Conservation (phyloP, 2,329 filamentous ascomycete species). For the Sphaerulina populicola region DNA sequence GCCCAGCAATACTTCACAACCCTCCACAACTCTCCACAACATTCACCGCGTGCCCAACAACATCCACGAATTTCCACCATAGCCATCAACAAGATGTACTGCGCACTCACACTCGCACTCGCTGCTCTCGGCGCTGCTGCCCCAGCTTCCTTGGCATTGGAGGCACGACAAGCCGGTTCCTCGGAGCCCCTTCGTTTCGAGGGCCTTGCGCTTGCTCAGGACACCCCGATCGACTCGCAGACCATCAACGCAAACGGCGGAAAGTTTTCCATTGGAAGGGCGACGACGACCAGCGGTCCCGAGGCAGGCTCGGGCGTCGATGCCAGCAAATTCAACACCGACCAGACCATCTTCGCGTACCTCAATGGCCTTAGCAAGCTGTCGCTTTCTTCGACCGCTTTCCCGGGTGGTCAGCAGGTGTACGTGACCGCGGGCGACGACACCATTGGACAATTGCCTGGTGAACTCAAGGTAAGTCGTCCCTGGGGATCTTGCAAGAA, state of each 20-base stretch:
- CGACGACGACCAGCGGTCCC: conserved; percentile 27
- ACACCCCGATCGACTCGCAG: conserved; percentile 23
- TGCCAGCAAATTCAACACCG: conserved; percentile 2
- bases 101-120: conserved; percentile 15
- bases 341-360: conserved; percentile 23
- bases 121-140: conserved; percentile 18
- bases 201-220: conserved; percentile 20
- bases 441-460: conserved; percentile 12
- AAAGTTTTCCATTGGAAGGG: conserved; percentile 25
- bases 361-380: conserved; percentile 17
- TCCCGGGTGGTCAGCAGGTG: conserved; percentile 29
- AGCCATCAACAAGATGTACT: conserved; percentile 24
- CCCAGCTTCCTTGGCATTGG: conserved; percentile 3
- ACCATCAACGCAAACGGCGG: conserved; percentile 22
- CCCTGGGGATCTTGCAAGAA: neutral
- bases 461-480: conserved; percentile 14
- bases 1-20: neutral
- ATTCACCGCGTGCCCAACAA: neutral
- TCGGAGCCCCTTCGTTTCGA: conserved; percentile 15
- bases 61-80: neutral
- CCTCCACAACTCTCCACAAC: neutral
- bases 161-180: conserved; percentile 5
- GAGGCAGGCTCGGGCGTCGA: conserved; percentile 3
- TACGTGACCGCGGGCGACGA: conserved; percentile 24
- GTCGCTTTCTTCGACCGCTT: conserved; percentile 18